phyloP scores from a whole-genome alignment of 2,329 filamentous ascomycete genomes.

The Mycocentrospora acerina region DNA sequence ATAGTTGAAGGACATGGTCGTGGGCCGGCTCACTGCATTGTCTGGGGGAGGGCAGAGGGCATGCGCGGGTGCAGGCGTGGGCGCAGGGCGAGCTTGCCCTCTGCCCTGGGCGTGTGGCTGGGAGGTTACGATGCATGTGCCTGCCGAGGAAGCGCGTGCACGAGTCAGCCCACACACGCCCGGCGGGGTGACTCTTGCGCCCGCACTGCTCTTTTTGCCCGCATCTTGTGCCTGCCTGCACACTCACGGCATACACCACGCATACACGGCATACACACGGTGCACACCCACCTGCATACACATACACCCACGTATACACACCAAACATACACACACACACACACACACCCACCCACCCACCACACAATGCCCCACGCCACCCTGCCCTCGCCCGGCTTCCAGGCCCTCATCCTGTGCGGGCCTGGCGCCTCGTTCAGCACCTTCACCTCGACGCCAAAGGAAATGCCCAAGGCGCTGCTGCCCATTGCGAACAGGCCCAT shows the following conservation, averaged over 20 bases:
- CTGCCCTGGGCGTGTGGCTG: background rate
- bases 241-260: background rate
- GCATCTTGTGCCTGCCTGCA: too few relatives aligned
- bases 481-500: slow-evolving; percentile 84
- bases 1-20: slow-evolving; percentile 50
- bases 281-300: too few relatives aligned
- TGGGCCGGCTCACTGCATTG: slow-evolving; percentile 8
- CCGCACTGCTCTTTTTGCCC: too few relatives aligned
- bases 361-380: slow-evolving; percentile 71
- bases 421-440: slow-evolving; percentile 80
- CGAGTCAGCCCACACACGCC: background rate
- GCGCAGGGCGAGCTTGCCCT: too few relatives aligned
- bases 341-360: background rate
- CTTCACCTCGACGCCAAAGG: slow-evolving; percentile 77
- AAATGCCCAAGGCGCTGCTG: slow-evolving; percentile 78
- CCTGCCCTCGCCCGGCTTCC: slow-evolving; percentile 74
- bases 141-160: slow-evolving; percentile 5
- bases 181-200: slow-evolving; percentile 1
- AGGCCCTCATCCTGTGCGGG: slow-evolving; percentile 80
- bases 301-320: too few relatives aligned
- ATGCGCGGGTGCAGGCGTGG: background rate
- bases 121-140: slow-evolving; percentile 4
- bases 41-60: slow-evolving; percentile 5
- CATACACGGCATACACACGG: too few relatives aligned
- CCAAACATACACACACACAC: background rate